These are phyloP conservation scores for Adenanthera pavonina DNA, from an alignment of 306 rosid species.

Conservation along the genomic window DNA sequence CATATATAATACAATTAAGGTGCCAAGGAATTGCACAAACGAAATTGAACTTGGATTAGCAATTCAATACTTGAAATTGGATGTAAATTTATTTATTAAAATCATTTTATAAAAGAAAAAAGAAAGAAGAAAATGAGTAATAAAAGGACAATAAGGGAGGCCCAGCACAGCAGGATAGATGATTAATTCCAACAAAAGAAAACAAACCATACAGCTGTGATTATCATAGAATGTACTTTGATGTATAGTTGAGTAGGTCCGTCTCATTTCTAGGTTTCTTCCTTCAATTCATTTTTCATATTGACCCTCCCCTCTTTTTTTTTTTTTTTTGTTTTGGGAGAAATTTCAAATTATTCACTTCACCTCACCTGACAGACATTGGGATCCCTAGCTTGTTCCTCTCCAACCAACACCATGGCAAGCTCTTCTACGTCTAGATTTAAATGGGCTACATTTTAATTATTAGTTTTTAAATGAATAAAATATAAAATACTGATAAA, in stretches of 20 bases:
- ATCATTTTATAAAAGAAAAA: neutral
- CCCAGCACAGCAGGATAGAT: neutral
- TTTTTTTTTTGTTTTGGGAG: neutral
- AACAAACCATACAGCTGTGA: constrained; percentile 1
- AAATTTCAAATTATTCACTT: neutral
- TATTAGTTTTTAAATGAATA: neutral
- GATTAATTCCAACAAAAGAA: neutral
- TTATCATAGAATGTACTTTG: neutral
- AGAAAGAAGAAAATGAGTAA: neutral
- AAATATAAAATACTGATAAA: too few relatives aligned
- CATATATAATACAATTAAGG: too few relatives aligned
- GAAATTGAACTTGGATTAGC: neutral
- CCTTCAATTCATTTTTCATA: neutral
- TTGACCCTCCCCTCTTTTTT: neutral
- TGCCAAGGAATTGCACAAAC: neutral
- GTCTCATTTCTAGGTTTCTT: neutral
- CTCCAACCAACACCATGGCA: neutral
- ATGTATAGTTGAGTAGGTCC: neutral
- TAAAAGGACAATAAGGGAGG: neutral
- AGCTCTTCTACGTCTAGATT: neutral
- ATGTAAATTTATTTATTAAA: neutral
- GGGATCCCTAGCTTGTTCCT: neutral
- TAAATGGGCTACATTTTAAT: neutral
- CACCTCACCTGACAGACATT: neutral
- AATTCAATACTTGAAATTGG: neutral